phyloP scores from a whole-genome alignment of 371 early-diverging fungal species.

The Syncephalis fuscata region DNA sequence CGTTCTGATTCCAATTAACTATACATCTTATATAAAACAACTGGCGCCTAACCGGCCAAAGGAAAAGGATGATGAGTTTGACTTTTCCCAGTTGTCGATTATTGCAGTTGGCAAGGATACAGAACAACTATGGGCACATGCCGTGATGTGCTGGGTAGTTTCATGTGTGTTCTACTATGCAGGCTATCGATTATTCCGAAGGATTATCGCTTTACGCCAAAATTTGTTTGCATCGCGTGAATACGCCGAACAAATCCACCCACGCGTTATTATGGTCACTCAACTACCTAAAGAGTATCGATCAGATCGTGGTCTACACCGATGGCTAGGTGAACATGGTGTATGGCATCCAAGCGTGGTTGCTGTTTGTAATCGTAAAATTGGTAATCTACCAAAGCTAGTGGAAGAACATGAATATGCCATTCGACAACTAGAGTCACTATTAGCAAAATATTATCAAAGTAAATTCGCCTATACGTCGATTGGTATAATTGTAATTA shows the following conservation, averaged over 20 bases:
- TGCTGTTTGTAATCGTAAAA: not conserved
- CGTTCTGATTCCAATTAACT: not conserved
- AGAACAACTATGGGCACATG: not conserved
- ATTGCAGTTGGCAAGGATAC: not conserved
- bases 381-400: slow-evolving; percentile 3
- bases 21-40: not conserved
- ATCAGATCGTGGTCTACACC: slow-evolving; percentile 3
- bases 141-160: too few relatives aligned
- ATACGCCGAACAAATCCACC: slow-evolving; percentile 1
- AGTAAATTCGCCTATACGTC: not conserved
- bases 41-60: not conserved
- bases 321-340: not conserved
- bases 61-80: not conserved
- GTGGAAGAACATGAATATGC: not conserved
- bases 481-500: not conserved
- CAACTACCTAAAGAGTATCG: not conserved
- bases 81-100: not conserved
- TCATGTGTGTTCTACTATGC: not conserved
- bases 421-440: slow-evolving; percentile 1
- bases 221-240: slow-evolving; percentile 1
- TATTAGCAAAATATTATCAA: slow-evolving; percentile 1
- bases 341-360: not conserved
- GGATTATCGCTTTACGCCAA: not conserved
- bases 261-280: not conserved
- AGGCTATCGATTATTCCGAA: not conserved